phyloP scores from a whole-genome alignment of 768 basidiomycete species.

The Holtermanniella nyarrowii region DNA sequence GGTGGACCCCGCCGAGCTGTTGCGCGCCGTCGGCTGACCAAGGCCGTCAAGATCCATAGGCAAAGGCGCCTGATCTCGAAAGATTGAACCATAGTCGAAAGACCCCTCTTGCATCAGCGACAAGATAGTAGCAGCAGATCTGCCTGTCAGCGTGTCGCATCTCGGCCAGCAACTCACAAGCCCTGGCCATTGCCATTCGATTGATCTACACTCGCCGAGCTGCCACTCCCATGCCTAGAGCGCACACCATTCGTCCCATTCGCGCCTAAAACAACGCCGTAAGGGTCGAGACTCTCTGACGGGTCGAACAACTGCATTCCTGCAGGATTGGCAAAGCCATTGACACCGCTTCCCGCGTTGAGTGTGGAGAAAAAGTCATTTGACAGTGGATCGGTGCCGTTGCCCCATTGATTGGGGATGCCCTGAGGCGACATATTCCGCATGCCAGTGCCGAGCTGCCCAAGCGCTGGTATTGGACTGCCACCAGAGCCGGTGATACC shows the following conservation, averaged over 20 bases:
- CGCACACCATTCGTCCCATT: constrained; percentile 8
- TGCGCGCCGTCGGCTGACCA: background rate
- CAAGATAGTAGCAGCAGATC: constrained; percentile 39
- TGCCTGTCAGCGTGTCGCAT: too few species aligned
- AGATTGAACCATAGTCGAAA: constrained; percentile 35
- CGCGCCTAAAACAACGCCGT: constrained; percentile 12
- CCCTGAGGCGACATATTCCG: background rate
- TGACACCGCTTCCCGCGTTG: background rate
- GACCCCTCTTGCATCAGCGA: constrained; percentile 37
- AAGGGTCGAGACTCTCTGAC: constrained; percentile 23
- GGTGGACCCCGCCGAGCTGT: too few species aligned
- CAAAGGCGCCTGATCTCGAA: constrained; percentile 30
- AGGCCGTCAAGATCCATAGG: background rate
- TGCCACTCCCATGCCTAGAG: too few species aligned
- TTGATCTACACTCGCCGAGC: too few species aligned
- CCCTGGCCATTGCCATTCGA: constrained; percentile 18
- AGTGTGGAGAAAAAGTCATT: background rate
- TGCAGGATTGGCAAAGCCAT: background rate
- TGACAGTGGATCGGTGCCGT: background rate
- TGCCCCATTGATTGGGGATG: background rate
- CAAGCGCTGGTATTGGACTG: background rate
- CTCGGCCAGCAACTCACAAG: constrained; percentile 22
- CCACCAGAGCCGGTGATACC: background rate
- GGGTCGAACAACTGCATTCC: constrained; percentile 20
- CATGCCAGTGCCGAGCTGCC: background rate